Base-by-base conservation (phyloP, 1,284 basidiomycete species). In the Pisolithus thermaeus region DNA sequence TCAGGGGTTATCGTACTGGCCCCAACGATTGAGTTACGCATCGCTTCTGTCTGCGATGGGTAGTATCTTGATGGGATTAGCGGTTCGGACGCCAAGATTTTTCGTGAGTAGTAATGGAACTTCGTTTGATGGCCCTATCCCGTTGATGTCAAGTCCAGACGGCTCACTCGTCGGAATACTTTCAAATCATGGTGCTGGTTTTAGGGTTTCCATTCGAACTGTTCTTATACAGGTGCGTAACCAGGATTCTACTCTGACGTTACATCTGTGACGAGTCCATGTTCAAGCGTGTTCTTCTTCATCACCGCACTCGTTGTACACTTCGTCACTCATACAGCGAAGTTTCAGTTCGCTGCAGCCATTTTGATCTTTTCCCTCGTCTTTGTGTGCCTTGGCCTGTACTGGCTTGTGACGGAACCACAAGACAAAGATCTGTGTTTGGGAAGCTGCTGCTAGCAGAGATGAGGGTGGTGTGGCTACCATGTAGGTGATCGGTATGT, bases 21-120 rank as follows among this genome's bases (percentile, higher is more conserved):
- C 49, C 4, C 36, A 51, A n/a, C 3, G 48, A 3, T 20, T 48
- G 11, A 51, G 49, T 23, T 51, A 51, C 6, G 6, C 37, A 7
- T 51, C 49, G 9, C 35, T 51, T 23, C 27, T 51, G 2, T 27
- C 49, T 20, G 37, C 35, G 4, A 28, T 51, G 14, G 49, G 49
- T 14, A 50, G 49, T 8, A 51, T 51, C 18, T 18, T 50, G n/a
- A 36, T 50, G 25, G 48, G 49, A 16, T 25, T 25, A 16, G 40
- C 40, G 5, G 40, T 42, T 3, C 40, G 23, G 2, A 25, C 12
- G 7, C 40, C 23, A 9, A 22, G 40, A 16, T 25, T 12, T 3
- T 42, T 42, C 3, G 40, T 42, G 40, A 23, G 40, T 42, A n/a
- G 14, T 25, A 3, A 16, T 27, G 1, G 3, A 3, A 8, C 20